Conservation (phyloP, 164 flowering plant species). For the Tetrastigma voinierianum region DNA sequence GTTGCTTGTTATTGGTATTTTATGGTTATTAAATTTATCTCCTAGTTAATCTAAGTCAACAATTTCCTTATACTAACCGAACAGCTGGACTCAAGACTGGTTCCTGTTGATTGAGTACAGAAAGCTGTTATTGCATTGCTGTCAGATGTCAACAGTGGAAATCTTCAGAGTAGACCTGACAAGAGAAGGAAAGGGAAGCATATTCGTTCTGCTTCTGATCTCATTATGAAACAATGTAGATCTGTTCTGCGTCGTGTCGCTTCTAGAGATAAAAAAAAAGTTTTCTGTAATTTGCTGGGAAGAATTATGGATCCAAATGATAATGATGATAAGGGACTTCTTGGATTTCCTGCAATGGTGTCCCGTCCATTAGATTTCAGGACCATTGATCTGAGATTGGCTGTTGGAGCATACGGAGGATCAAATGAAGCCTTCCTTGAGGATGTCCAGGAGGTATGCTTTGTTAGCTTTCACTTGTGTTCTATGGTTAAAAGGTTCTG, state of each 20-base stretch:
- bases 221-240: slow-evolving; percentile 84
- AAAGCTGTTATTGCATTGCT: slow-evolving; percentile 92
- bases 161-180: slow-evolving; percentile 38
- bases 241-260: slow-evolving; percentile 69
- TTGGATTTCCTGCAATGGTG: slow-evolving; percentile 90
- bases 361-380: slow-evolving; percentile 95
- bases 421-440: slow-evolving; percentile 89
- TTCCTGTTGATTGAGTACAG: slow-evolving; percentile 41
- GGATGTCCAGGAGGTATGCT: slow-evolving; percentile 83
- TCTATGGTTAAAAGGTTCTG: too few relatives aligned
- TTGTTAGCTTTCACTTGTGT: too few relatives aligned
- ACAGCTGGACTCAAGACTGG: too few relatives aligned
- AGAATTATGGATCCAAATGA: slow-evolving; percentile 57
- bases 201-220: slow-evolving; percentile 42
- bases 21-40: background rate
- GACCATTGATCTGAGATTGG: slow-evolving; percentile 90
- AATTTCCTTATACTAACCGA: too few relatives aligned
- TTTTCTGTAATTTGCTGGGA: slow-evolving; percentile 86
- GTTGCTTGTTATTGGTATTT: too few relatives aligned
- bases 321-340: slow-evolving; percentile 90
- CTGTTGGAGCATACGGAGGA: slow-evolving; percentile 81
- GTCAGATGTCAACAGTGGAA: slow-evolving; percentile 45
- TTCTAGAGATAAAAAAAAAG: slow-evolving; percentile 71
- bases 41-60: slow-evolving; percentile 9
- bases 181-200: slow-evolving; percentile 50